Conservation (phyloP, 1,139 yeast species). For the Kodamaea derodonti region DNA sequence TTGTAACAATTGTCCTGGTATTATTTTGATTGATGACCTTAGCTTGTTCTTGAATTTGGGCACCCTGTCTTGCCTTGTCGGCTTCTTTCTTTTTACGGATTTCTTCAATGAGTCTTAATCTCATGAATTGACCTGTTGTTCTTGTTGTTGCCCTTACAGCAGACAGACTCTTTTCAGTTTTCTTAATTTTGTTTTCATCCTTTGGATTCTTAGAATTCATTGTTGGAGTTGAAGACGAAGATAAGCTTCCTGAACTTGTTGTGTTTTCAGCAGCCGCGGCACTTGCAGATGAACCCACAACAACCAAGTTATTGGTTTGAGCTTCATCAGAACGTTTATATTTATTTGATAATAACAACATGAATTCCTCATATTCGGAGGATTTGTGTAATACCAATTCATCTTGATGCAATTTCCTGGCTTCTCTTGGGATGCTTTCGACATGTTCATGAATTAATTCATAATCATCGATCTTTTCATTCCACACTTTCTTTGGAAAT, state of each 20-base stretch:
- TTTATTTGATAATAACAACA: conserved; percentile 52
- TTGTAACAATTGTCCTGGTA: conserved; percentile 10
- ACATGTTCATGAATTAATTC: conserved; percentile 44
- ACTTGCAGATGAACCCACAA: conserved; percentile 33
- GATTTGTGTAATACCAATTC: conserved; percentile 60
- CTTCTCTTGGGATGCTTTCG: conserved; percentile 38
- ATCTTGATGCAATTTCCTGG: conserved; percentile 44
- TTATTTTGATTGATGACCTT: conserved; percentile 16
- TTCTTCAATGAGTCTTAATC: conserved; percentile 45
- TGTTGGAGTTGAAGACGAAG: conserved; percentile 20
- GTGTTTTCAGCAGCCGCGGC: conserved; percentile 16
- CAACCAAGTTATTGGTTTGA: conserved; percentile 37
- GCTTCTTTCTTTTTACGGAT: conserved; percentile 43
- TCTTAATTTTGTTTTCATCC: conserved; percentile 19
- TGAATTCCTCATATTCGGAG: conserved; percentile 85
- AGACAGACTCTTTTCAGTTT: conserved; percentile 18
- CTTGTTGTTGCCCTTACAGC: conserved; percentile 18
- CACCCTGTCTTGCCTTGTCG: conserved; percentile 43
- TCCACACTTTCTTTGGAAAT: conserved; percentile 43
- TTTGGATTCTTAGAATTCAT: conserved; percentile 15
- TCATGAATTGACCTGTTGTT: conserved; percentile 44
- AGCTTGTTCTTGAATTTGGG: conserved; percentile 30
- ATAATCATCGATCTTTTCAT: conserved; percentile 30
- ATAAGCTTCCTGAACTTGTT: conserved; percentile 10
- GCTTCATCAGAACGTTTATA: conserved; percentile 37